phyloP scores from a whole-genome alignment of 106 monocot species.

The Ottelia alismoides region DNA sequence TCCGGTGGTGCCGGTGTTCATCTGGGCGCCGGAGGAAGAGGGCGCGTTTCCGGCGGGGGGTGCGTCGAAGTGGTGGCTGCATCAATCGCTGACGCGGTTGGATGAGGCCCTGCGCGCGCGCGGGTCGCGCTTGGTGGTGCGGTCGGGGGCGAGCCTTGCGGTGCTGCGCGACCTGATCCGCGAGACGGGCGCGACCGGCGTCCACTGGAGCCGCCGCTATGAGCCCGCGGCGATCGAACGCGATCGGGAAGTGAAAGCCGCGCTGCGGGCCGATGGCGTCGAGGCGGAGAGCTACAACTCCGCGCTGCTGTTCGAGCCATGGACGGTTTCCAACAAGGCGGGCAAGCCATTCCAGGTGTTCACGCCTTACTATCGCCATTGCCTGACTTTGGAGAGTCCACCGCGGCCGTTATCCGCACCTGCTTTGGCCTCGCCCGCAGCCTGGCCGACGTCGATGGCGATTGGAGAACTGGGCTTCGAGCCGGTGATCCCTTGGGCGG shows the following conservation, averaged over 20 bases:
- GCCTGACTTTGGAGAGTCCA: not conserved
- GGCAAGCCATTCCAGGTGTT: not conserved
- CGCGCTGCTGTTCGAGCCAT: not conserved
- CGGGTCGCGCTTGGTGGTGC: not conserved
- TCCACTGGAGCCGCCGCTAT: not conserved
- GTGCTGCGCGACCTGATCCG: not conserved
- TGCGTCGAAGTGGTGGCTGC: not conserved
- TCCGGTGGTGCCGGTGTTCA: too few species aligned
- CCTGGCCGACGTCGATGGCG: not conserved
- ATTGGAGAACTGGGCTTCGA: not conserved
- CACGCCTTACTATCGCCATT: not conserved
- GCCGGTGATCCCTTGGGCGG: too few species aligned
- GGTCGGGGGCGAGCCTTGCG: too few species aligned
- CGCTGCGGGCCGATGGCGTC: not conserved
- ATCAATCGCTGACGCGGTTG: not conserved
- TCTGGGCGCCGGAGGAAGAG: too few species aligned
- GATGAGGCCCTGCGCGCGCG: not conserved
- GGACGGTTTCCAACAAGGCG: not conserved
- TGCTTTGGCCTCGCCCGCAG: not conserved
- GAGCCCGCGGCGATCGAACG: not conserved
- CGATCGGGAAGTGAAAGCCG: not conserved
- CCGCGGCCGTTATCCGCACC: too few species aligned
- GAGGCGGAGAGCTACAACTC: not conserved
- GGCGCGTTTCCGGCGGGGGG: too few species aligned
- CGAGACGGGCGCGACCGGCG: not conserved